These are phyloP conservation scores for Fagopyrum tataricum DNA, from an alignment of 148 eudicot species.

Conservation along the genomic window DNA sequence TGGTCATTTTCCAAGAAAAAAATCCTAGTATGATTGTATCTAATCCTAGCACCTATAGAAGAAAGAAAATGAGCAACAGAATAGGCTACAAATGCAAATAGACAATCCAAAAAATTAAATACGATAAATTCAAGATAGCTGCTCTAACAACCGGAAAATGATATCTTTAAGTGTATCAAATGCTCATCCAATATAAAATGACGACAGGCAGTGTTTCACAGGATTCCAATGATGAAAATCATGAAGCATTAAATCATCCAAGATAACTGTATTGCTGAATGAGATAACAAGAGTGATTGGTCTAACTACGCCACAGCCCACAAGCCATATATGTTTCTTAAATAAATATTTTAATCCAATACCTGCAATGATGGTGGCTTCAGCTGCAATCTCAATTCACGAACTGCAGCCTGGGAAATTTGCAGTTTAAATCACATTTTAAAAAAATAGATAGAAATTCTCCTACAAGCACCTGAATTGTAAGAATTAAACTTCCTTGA, in stretches of 20 bases:
- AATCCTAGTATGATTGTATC: no score
- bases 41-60: no score
- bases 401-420: constrained; percentile 67
- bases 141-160: neutral
- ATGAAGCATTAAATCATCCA: neutral
- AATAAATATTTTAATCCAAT: constrained; percentile 3
- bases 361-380: constrained; percentile 99
- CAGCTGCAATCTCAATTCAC: constrained; percentile 86
- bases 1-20: no score
- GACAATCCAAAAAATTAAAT: neutral
- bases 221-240: neutral
- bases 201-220: neutral
- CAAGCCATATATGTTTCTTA: neutral
- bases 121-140: no score
- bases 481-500: neutral
- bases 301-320: neutral
- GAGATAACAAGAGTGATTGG: neutral
- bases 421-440: neutral
- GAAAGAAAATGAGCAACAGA: no score
- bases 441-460: neutral
- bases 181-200: neutral
- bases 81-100: neutral
- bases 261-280: neutral
- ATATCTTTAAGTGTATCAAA: neutral
- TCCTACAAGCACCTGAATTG: neutral